These are phyloP conservation scores for Agapanthus africanus DNA, from an alignment of 106 monocot species.

Conservation along the genomic window DNA sequence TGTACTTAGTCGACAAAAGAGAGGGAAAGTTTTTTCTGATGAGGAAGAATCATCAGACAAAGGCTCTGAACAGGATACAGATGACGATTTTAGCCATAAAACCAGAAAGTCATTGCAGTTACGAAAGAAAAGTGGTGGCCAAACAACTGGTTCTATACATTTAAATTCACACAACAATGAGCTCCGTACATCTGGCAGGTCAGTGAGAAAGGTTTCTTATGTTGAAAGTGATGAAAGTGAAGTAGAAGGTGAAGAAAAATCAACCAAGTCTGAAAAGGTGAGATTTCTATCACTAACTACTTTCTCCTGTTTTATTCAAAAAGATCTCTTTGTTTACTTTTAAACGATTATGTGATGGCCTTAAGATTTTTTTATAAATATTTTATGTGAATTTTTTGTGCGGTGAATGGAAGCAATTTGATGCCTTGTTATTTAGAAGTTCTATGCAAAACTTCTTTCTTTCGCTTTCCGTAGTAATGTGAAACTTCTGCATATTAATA, in stretches of 20 bases:
- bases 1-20: constrained; percentile 35
- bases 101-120: constrained; percentile 31
- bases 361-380: too few relatives aligned
- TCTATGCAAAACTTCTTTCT: background rate
- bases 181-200: constrained; percentile 71
- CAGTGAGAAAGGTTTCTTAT: constrained; percentile 88
- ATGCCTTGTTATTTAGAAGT: too few relatives aligned
- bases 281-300: too few relatives aligned
- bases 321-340: too few relatives aligned
- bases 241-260: constrained; percentile 63
- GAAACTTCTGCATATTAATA: background rate
- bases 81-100: constrained; percentile 42
- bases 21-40: constrained; percentile 51
- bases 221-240: constrained; percentile 99
- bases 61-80: constrained; percentile 58
- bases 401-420: too few relatives aligned
- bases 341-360: too few relatives aligned
- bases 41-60: constrained; percentile 58
- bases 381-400: too few relatives aligned
- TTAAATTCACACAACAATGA: constrained; percentile 37
- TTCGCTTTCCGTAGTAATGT: background rate
- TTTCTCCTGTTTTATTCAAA: too few relatives aligned
- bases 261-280: constrained; percentile 69
- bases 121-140: constrained; percentile 32
- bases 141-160: constrained; percentile 17